These are phyloP conservation scores for Sherardia arvensis DNA, from an alignment of 257 asterid genomes.

Conservation along the genomic window DNA sequence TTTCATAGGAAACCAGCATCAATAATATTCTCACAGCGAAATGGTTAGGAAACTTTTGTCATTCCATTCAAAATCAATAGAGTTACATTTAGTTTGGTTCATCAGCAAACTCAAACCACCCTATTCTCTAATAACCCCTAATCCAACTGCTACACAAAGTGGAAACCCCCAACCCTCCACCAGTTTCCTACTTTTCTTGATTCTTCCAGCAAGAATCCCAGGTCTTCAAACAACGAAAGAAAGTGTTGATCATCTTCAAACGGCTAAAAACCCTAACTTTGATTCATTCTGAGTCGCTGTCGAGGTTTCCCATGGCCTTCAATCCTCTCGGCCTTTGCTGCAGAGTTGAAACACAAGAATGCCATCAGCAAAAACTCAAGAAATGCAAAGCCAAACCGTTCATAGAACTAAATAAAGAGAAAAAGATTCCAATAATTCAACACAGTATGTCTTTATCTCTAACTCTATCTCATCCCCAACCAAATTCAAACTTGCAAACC, in stretches of 20 bases:
- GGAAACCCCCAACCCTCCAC: not conserved
- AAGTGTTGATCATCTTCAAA: too few relatives aligned
- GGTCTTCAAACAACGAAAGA: not conserved
- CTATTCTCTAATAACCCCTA: not conserved
- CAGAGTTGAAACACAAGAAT: not conserved
- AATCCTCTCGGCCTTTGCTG: conserved; percentile 29
- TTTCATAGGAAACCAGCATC: not conserved
- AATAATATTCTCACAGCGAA: not conserved
- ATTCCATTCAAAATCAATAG: not conserved
- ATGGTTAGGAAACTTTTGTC: not conserved
- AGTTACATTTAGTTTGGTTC: not conserved
- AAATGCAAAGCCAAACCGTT: not conserved
- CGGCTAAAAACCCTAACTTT: not conserved
- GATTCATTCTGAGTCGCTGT: conserved; percentile 25
- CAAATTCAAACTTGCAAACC: not conserved
- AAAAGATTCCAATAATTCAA: not conserved
- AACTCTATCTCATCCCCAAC: not conserved
- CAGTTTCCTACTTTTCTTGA: not conserved
- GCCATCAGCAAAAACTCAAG: not conserved
- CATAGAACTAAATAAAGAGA: not conserved
- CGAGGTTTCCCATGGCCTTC: conserved; percentile 32
- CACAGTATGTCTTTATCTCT: not conserved
- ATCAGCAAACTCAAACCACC: not conserved
- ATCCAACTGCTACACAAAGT: not conserved
- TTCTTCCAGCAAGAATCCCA: not conserved